A percentile compares a stretch with the other conserved stretches of the same genome.
Conservation (phyloP, 2,329 filamentous ascomycete species). For the Orbilia oligospora region DNA sequence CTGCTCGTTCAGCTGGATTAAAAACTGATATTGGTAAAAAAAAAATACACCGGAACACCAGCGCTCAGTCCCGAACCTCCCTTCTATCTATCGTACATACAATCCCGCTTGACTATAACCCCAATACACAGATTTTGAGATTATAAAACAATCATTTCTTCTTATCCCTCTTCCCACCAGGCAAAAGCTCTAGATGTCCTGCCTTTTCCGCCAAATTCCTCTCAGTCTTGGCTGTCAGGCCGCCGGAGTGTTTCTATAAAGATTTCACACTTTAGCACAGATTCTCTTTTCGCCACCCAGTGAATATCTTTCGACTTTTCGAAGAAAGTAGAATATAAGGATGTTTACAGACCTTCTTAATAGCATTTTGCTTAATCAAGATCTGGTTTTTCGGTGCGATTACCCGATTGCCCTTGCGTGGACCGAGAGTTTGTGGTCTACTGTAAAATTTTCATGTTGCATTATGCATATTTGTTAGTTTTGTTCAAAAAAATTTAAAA, state of each 20-base stretch:
- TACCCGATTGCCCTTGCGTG: slow-evolving; percentile 74
- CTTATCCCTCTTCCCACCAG: slow-evolving; percentile 76
- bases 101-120: background rate
- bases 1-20: background rate
- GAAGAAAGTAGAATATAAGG: too few species aligned
- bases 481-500: too few species aligned
- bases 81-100: slow-evolving; percentile 12
- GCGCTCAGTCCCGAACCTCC: background rate
- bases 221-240: slow-evolving; percentile 77
- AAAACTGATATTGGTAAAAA: background rate
- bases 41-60: slow-evolving; percentile 20
- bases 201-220: slow-evolving; percentile 76
- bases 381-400: slow-evolving; percentile 78
- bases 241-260: slow-evolving; percentile 74
- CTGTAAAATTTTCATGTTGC: slow-evolving; percentile 61
- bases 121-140: background rate
- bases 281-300: slow-evolving; percentile 2
- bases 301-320: background rate
- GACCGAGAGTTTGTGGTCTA: slow-evolving; percentile 68
- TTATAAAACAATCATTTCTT: slow-evolving; percentile 61
- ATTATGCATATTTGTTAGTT: slow-evolving; percentile 31
- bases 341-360: slow-evolving; percentile 72
- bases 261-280: background rate
- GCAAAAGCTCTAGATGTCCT: slow-evolving; percentile 78
- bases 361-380: slow-evolving; percentile 74